Evolutionary conservation across 805 yeast species (phyloP).

Genomic region (Lachancea meyersii): DNA sequence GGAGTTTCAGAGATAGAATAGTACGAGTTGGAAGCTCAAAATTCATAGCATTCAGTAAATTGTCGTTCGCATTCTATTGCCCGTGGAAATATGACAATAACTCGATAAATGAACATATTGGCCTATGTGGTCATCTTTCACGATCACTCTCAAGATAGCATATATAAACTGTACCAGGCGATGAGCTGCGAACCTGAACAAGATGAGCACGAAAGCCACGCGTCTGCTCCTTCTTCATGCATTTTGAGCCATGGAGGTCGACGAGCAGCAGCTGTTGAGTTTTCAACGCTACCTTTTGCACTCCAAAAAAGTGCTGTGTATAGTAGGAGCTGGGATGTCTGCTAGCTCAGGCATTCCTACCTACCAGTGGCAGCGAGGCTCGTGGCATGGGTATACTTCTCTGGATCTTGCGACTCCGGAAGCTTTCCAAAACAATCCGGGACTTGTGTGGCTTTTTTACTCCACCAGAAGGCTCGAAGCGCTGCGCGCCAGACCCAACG

Average conservation of each 20-base stretch:
- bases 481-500: constrained; percentile 60
- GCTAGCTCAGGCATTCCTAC: constrained; percentile 74
- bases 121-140: background rate
- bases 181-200: background rate
- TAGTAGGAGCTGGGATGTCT: constrained; percentile 81
- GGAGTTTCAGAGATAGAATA: too few relatives aligned
- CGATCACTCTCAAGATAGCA: background rate
- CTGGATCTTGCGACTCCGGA: constrained; percentile 89
- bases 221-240: background rate
- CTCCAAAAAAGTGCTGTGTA: constrained; percentile 48
- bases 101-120: background rate
- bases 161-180: background rate
- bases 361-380: constrained; percentile 63
- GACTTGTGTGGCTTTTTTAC: constrained; percentile 86
- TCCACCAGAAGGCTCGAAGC: constrained; percentile 62
- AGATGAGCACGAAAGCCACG: background rate
- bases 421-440: constrained; percentile 78
- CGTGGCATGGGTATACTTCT: constrained; percentile 72
- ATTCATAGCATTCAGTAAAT: background rate
- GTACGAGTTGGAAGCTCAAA: background rate
- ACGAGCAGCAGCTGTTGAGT: constrained; percentile 20
- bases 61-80: too few relatives aligned
- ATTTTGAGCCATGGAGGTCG: constrained; percentile 3
- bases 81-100: too few relatives aligned
- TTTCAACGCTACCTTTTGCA: constrained; percentile 47